These are phyloP conservation scores for Fusarium robinianum DNA, from an alignment of 2,329 filamentous ascomycete species.

Conservation along the genomic window DNA sequence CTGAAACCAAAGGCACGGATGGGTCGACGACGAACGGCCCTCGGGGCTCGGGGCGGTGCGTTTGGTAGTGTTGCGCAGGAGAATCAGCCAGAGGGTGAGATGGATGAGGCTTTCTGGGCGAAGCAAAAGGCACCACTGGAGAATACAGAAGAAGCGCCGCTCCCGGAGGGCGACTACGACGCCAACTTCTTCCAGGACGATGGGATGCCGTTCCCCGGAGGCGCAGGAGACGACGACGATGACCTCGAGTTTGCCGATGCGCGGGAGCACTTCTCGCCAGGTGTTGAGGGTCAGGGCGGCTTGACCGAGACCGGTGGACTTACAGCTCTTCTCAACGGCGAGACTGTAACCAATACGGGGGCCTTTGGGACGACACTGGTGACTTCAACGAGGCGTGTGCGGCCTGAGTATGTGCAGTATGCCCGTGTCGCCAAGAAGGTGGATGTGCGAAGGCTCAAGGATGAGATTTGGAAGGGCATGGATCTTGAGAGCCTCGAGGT, in stretches of 20 bases:
- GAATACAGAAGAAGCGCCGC: constrained; percentile 56
- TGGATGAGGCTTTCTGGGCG: constrained; percentile 97
- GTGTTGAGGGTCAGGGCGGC: constrained; percentile 55
- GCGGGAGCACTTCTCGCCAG: constrained; percentile 76
- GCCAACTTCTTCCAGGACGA: constrained; percentile 98
- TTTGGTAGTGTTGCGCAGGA: constrained; percentile 51
- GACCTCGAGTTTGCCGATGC: constrained; percentile 80
- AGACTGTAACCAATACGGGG: constrained; percentile 52
- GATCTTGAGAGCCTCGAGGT: constrained; percentile 59
- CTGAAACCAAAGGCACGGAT: constrained; percentile 91
- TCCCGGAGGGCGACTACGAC: constrained; percentile 81
- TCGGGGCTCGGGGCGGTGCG: constrained; percentile 48
- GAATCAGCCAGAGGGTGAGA: constrained; percentile 70
- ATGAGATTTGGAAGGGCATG: constrained; percentile 72
- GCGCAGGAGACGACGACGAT: constrained; percentile 63
- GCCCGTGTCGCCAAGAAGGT: constrained; percentile 73
- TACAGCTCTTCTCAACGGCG: constrained; percentile 55
- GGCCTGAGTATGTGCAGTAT: constrained; percentile 73
- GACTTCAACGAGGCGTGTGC: constrained; percentile 64
- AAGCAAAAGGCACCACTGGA: constrained; percentile 62
- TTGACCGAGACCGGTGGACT: constrained; percentile 54
- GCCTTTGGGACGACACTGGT: constrained; percentile 71
- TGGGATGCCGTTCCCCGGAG: constrained; percentile 69
- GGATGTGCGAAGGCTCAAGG: constrained; percentile 69
- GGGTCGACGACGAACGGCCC: constrained; percentile 64